A percentile compares a stretch with the other conserved stretches of the same genome.
These are phyloP conservation scores for Penicillium sp. DNA, from an alignment of 2,329 filamentous ascomycete genomes.

Conservation along the genomic window DNA sequence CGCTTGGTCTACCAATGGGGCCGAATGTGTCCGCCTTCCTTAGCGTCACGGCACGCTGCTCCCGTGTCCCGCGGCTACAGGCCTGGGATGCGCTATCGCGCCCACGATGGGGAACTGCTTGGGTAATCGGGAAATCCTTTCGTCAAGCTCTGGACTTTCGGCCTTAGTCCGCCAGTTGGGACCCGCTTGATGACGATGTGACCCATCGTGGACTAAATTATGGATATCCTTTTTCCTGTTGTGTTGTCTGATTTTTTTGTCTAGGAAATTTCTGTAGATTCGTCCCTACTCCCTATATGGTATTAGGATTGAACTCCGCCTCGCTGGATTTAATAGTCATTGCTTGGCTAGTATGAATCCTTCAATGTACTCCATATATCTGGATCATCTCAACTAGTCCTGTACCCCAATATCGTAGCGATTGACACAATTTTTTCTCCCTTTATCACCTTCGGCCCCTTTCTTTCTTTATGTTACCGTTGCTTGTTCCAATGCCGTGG, in stretches of 20 bases:
- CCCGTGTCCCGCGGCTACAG: slow-evolving; percentile 4
- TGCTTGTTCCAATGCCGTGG: not conserved
- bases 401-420: slow-evolving; percentile 1
- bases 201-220: not conserved
- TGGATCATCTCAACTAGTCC: not conserved
- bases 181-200: slow-evolving; percentile 1
- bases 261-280: not conserved
- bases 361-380: not conserved
- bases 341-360: not conserved
- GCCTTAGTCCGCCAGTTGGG: not conserved
- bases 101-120: not conserved
- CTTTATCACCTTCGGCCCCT: not conserved
- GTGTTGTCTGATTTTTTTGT: not conserved
- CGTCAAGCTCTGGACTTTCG: not conserved
- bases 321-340: not conserved
- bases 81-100: slow-evolving; percentile 4
- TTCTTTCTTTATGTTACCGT: not conserved
- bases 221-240: not conserved
- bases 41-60: slow-evolving; percentile 1
- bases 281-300: not conserved
- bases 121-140: not conserved
- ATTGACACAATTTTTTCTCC: not conserved
- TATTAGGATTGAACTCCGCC: not conserved
- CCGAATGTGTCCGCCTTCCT: not conserved
- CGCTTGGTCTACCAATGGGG: not conserved